phyloP scores from a whole-genome alignment of 208 protist genomes.

The Crithidia bombi region DNA sequence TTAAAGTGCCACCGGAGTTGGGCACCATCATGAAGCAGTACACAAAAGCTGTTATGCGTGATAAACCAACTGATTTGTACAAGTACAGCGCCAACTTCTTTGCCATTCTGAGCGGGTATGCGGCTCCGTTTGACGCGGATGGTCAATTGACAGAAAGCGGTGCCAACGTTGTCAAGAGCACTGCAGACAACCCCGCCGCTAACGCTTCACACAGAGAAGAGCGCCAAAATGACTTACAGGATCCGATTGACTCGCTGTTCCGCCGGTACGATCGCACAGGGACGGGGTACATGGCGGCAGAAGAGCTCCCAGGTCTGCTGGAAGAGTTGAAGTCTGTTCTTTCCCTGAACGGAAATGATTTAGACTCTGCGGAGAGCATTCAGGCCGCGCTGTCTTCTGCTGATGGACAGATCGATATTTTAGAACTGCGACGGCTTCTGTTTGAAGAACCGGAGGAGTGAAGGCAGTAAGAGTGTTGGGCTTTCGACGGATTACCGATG shows the following conservation, averaged over 20 bases:
- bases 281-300: slow-evolving; percentile 42
- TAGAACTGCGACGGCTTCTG: slow-evolving; percentile 72
- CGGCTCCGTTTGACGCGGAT: slow-evolving; percentile 77
- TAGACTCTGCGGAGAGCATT: slow-evolving; percentile 57
- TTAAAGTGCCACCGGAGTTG: slow-evolving; percentile 88
- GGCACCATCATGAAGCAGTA: slow-evolving; percentile 94
- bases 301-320: slow-evolving; percentile 63
- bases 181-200: neutral
- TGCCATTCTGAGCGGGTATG: slow-evolving; percentile 75
- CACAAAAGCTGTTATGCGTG: slow-evolving; percentile 90
- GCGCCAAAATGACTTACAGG: slow-evolving; percentile 32
- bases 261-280: slow-evolving; percentile 57
- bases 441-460: slow-evolving; percentile 43
- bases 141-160: slow-evolving; percentile 61
- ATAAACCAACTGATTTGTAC: slow-evolving; percentile 84
- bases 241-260: slow-evolving; percentile 61
- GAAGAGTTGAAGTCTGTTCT: slow-evolving; percentile 54
- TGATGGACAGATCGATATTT: slow-evolving; percentile 62
- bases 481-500: no score
- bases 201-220: neutral
- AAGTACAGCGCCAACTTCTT: slow-evolving; percentile 95
- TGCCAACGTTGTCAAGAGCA: neutral
- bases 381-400: slow-evolving; percentile 34
- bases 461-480: no score
- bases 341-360: slow-evolving; percentile 53